A percentile compares a stretch with the other conserved stretches of the same genome.
phyloP scores from a whole-genome alignment of 1,139 yeast species.

The Hansenula sp. region DNA sequence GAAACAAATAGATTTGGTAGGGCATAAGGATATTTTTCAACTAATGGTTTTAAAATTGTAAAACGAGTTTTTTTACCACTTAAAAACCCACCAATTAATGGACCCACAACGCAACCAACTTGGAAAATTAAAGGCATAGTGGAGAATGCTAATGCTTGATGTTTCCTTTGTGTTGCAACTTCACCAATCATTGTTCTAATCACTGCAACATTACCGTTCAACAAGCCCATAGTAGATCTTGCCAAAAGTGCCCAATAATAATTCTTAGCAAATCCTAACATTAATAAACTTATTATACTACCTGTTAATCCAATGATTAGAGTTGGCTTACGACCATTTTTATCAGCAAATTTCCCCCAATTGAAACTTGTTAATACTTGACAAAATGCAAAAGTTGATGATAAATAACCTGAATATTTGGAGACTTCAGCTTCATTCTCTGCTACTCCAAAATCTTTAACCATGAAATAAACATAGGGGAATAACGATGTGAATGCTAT shows the following conservation, averaged over 20 bases:
- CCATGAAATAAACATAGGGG: slow-evolving; percentile 65
- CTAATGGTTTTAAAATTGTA: slow-evolving; percentile 24
- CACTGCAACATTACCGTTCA: slow-evolving; percentile 62
- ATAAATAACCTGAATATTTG: slow-evolving; percentile 54
- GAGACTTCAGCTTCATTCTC: slow-evolving; percentile 49
- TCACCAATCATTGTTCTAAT: slow-evolving; percentile 60
- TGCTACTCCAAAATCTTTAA: slow-evolving; percentile 50
- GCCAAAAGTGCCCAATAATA: slow-evolving; percentile 50
- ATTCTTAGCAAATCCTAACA: slow-evolving; percentile 50
- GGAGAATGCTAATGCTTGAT: slow-evolving; percentile 60
- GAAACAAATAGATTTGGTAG: slow-evolving; percentile 57
- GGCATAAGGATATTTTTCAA: slow-evolving; percentile 50
- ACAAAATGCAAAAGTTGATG: slow-evolving; percentile 49
- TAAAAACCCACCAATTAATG: slow-evolving; percentile 47
- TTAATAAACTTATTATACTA: slow-evolving; percentile 41
- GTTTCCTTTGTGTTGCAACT: slow-evolving; percentile 48
- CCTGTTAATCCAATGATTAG: slow-evolving; percentile 51
- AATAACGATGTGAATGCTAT: slow-evolving; percentile 60
- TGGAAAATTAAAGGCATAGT: slow-evolving; percentile 59
- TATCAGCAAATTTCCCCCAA: slow-evolving; percentile 57
- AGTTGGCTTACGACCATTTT: slow-evolving; percentile 54
- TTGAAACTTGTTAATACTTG: slow-evolving; percentile 53
- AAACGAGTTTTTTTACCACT: slow-evolving; percentile 30
- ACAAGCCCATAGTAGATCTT: slow-evolving; percentile 48
- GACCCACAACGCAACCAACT: slow-evolving; percentile 55